phyloP scores from a whole-genome alignment of 805 yeast species.

The Saturnispora silvae region DNA sequence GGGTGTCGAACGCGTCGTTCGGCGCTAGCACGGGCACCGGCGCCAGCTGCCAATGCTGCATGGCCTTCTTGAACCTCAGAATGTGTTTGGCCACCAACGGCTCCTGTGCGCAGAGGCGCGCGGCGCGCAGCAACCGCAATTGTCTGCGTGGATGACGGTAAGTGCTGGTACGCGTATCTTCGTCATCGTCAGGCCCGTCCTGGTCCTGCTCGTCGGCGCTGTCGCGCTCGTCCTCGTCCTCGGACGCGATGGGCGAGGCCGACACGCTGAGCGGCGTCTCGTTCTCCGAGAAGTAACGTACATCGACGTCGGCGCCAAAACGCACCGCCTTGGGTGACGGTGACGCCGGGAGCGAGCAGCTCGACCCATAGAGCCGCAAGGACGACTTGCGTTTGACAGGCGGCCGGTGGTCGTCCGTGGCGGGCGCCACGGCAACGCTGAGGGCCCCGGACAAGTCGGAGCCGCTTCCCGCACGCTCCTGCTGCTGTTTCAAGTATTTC shows the following conservation, averaged over 20 bases:
- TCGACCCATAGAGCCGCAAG: conserved; percentile 42
- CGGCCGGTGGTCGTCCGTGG: no score
- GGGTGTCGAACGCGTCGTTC: conserved; percentile 31
- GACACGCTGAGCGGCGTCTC: conserved; percentile 74
- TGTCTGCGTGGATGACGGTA: no score
- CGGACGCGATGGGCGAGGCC: conserved; percentile 47
- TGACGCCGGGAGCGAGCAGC: conserved; percentile 37
- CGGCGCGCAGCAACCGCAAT: conserved; percentile 11
- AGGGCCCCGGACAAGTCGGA: no score
- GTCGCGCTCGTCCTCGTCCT: conserved; percentile 22
- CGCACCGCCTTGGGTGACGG: conserved; percentile 71
- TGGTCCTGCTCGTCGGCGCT: no score
- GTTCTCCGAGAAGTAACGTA: conserved; percentile 58
- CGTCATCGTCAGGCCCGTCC: no score
- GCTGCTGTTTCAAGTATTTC: no score
- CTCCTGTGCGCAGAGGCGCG: conserved; percentile 15
- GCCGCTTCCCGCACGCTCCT: no score
- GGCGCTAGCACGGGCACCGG: no score
- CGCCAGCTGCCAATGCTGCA: conserved; percentile 36
- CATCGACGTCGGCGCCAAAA: conserved; percentile 67
- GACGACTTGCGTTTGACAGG: no score
- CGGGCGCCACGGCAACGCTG: no score
- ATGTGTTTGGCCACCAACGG: no score
- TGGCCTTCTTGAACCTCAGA: conserved; percentile 16
- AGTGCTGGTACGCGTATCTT: no score